Evolutionary conservation across 352 stramenopile genomes (phyloP).

Genomic region (Halophytophthora polymorphica): DNA sequence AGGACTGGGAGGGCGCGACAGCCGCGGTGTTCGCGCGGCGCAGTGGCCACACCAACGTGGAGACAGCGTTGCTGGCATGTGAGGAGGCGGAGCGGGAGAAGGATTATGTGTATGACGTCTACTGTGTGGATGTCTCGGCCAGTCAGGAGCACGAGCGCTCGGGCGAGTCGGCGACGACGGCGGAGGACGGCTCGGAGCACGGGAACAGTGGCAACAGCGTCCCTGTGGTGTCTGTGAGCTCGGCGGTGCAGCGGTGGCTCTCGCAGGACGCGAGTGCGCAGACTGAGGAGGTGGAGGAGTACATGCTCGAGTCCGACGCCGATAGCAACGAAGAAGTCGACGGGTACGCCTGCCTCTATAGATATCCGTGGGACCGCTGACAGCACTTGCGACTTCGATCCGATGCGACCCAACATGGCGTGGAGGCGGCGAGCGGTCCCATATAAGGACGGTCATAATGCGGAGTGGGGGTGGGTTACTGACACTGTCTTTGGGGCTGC

Average conservation of each 20-base stretch:
- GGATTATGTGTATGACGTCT: conserved; percentile 84
- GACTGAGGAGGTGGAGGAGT: conserved; percentile 61
- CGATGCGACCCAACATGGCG: not conserved
- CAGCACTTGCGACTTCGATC: not conserved
- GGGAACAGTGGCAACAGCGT: conserved; percentile 22
- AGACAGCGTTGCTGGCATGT: conserved; percentile 65
- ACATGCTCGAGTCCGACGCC: conserved; percentile 75
- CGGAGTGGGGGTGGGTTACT: conserved; percentile 17
- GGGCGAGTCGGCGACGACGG: conserved; percentile 7
- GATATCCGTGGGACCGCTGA: conserved; percentile 30
- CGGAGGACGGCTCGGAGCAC: conserved; percentile 12
- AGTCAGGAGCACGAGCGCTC: conserved; percentile 27
- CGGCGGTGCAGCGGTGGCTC: conserved; percentile 76
- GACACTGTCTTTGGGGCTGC: conserved; percentile 2
- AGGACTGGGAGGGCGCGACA: conserved; percentile 60
- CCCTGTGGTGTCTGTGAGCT: conserved; percentile 69
- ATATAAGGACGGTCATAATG: conserved; percentile 25
- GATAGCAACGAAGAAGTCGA: conserved; percentile 71
- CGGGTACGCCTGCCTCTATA: conserved; percentile 44
- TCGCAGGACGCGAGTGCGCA: conserved; percentile 49
- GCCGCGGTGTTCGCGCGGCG: conserved; percentile 58
- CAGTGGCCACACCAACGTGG: conserved; percentile 49
- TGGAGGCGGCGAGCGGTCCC: conserved; percentile 3
- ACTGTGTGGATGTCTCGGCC: conserved; percentile 70
- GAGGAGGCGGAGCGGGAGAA: conserved; percentile 77